These are phyloP conservation scores for Brassica carinata DNA, from an alignment of 345 rosid species.

Conservation along the genomic window DNA sequence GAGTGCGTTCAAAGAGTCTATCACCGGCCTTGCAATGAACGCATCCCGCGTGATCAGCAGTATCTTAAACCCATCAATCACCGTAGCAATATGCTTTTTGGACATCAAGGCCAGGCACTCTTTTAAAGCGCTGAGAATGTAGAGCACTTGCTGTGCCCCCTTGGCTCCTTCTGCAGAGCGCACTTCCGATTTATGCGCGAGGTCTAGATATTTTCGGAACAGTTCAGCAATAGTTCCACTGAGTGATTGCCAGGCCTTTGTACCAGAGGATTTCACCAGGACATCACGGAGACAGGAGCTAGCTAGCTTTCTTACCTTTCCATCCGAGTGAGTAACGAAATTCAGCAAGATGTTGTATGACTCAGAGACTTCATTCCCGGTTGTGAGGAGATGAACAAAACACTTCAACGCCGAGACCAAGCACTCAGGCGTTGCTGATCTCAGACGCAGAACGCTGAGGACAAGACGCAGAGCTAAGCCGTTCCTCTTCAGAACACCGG, in stretches of 20 bases:
- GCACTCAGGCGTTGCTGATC: slow-evolving; percentile 48
- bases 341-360: slow-evolving; percentile 49
- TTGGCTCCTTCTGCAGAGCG: slow-evolving; percentile 53
- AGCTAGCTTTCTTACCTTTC: slow-evolving; percentile 81
- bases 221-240: slow-evolving; percentile 67
- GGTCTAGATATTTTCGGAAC: slow-evolving; percentile 69
- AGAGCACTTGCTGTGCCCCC: slow-evolving; percentile 81
- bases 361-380: slow-evolving; percentile 57
- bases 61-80: slow-evolving; percentile 67
- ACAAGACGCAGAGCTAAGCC: slow-evolving; percentile 54
- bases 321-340: slow-evolving; percentile 55
- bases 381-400: slow-evolving; percentile 52
- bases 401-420: slow-evolving; percentile 65
- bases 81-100: slow-evolving; percentile 47
- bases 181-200: slow-evolving; percentile 62
- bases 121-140: slow-evolving; percentile 65
- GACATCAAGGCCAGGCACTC: slow-evolving; percentile 82
- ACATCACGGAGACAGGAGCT: slow-evolving; percentile 59
- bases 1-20: slow-evolving; percentile 65
- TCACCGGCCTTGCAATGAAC: slow-evolving; percentile 66
- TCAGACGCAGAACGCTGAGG: slow-evolving; percentile 48
- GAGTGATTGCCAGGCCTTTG: slow-evolving; percentile 51
- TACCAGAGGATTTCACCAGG: slow-evolving; percentile 60
- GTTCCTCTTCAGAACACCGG: slow-evolving; percentile 52
- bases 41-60: slow-evolving; percentile 66